Evolutionary conservation across 148 eudicot species (phyloP), one percentile per base, ranked within the genome.

Genomic region (Silene conica): DNA sequence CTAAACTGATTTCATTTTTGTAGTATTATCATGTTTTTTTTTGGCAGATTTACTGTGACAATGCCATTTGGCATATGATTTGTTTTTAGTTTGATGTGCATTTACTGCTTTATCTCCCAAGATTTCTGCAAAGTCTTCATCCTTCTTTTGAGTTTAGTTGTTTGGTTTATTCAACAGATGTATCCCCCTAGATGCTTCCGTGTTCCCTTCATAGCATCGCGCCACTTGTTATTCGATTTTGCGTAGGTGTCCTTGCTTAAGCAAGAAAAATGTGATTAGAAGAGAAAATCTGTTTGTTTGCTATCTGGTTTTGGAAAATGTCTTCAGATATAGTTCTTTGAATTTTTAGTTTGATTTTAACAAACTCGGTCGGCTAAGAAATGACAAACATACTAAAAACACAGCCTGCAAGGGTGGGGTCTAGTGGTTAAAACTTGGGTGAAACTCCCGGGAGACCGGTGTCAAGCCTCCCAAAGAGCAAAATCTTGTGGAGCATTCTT

Each of bases 31-130:
- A 46, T 67, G 71, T 22, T 48, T 52, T 41, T 52, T 41, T 0
- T 73, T 56, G 74, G 20, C 18, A 20, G 18, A 4, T 64, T 28
- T 67, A 3, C 21, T 8, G 31, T 14, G 16, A 56, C 16, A 43
- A 43, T 74, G 74, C 19, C 43, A 67, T 48, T 67, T 46, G 50
- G 28, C 75, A 45, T 59, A 46, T 76, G 69, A 18, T 34, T 15
- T 54, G 54, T 63, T 61, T 22, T 56, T 57, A 3, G 26, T 5
- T 15, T 19, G 6, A 25, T 8, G 15, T 57, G 65, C 31, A 16
- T 61, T 46, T 46, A 28, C 26, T 25, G 22, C 61, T 70, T 55
- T 58, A 50, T 57, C 63, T 41, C 7, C 64, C 64, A 20, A 12
- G 6, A 22, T 54, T 18, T 58, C n/a, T 59, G 48, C 14, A 38